Conservation (phyloP, 192 early-diverging fungal genomes). For the Pecoramyces ruminantium region DNA sequence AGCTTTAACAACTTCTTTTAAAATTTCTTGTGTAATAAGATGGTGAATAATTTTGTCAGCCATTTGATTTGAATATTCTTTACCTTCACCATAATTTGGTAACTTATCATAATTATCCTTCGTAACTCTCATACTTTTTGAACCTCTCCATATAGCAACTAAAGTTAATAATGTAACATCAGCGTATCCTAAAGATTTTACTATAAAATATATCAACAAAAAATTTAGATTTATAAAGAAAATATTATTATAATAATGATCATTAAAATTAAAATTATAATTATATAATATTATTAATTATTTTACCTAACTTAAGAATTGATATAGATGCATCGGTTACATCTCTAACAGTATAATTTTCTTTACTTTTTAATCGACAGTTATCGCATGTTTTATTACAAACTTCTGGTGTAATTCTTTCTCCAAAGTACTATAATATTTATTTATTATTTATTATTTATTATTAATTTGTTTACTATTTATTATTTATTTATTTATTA, state of each 20-base stretch:
- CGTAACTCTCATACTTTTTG: constrained; percentile 30
- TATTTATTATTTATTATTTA: not conserved
- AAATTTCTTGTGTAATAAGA: constrained; percentile 36
- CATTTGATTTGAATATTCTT: constrained; percentile 27
- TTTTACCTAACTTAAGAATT: constrained; percentile 28
- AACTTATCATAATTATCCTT: constrained; percentile 27
- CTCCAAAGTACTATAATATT: constrained; percentile 66
- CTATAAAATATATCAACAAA: too few relatives aligned
- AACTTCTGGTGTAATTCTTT: constrained; percentile 38
- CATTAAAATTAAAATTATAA: too few relatives aligned
- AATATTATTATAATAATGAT: too few relatives aligned
- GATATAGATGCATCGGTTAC: constrained; percentile 27
- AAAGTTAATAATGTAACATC: constrained; percentile 51
- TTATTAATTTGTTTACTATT: too few relatives aligned
- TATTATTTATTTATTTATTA: too few relatives aligned
- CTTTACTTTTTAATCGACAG: constrained; percentile 27
- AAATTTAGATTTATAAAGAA: too few relatives aligned
- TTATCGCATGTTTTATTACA: constrained; percentile 81
- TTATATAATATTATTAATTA: too few relatives aligned
- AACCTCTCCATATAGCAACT: constrained; percentile 61
- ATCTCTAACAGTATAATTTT: constrained; percentile 17
- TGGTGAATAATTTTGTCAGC: constrained; percentile 55
- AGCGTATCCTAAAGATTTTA: constrained; percentile 6
- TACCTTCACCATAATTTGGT: constrained; percentile 35
- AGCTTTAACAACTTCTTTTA: constrained; percentile 27